Conservation (phyloP, 169 alveolate species). For the Eimeria necatrix region DNA sequence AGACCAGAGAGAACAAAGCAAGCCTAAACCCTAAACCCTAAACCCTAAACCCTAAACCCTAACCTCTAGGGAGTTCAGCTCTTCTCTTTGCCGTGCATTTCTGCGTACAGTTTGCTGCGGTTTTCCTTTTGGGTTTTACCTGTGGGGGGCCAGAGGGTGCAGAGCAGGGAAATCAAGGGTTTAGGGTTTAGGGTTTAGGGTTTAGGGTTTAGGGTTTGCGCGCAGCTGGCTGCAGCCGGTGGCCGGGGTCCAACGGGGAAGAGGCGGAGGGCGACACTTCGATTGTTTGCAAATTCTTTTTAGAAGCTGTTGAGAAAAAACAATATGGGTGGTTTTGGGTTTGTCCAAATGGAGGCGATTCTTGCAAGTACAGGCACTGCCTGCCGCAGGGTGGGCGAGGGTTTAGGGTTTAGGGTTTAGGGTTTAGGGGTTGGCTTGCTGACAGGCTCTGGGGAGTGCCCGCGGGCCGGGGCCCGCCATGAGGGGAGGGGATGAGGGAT, state of each 20-base stretch:
- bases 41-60: neutral
- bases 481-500: neutral
- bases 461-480: neutral
- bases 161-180: neutral
- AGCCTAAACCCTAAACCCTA: conserved; percentile 58
- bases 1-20: conserved; percentile 95
- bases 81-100: neutral
- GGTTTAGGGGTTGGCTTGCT: neutral
- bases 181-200: neutral
- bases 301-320: conserved; percentile 97
- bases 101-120: neutral
- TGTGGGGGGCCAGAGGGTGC: neutral
- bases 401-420: neutral
- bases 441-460: neutral
- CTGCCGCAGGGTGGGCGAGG: conserved; percentile 96
- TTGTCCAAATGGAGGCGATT: conserved; percentile 99
- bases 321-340: conserved; percentile 99
- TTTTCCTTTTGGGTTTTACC: neutral
- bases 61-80: too few relatives aligned
- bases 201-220: neutral
- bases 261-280: conserved; percentile 88
- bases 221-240: neutral
- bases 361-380: conserved; percentile 98
- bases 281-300: conserved; percentile 97
- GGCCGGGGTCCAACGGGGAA: neutral